These are phyloP conservation scores for carrot (Daucus carota) DNA, from an alignment of 129 eudicot species.

Conservation along the genomic window DH1_v3.0 NC_030387.2:31637001-31637500, in stretches of 20 bases:
- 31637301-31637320: constrained; percentile 32
- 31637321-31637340: constrained; percentile 60
- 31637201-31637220: not conserved
- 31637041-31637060: constrained; percentile 6
- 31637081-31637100: constrained; percentile 1
- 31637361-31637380: constrained; percentile 29
- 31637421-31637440: constrained; percentile 5
- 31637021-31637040: constrained; percentile 9
- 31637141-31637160: constrained; percentile 4
- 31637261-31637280: not conserved
- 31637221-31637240: not conserved
- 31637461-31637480: constrained; percentile 1
- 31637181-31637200: constrained; percentile 8
- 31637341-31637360: constrained; percentile 75
- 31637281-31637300: not conserved
- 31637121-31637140: constrained; percentile 4
- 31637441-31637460: constrained; percentile 4
- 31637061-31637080: constrained; percentile 2
- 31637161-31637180: not conserved
- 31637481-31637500: constrained; percentile 1
- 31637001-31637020: constrained; percentile 36
- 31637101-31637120: constrained; percentile 3
- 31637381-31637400: constrained; percentile 41
- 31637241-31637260: not conserved
- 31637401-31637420: constrained; percentile 10